Evolutionary conservation across 2,329 filamentous ascomycete genomes (phyloP).

Genomic region (Claviceps citrina): DNA sequence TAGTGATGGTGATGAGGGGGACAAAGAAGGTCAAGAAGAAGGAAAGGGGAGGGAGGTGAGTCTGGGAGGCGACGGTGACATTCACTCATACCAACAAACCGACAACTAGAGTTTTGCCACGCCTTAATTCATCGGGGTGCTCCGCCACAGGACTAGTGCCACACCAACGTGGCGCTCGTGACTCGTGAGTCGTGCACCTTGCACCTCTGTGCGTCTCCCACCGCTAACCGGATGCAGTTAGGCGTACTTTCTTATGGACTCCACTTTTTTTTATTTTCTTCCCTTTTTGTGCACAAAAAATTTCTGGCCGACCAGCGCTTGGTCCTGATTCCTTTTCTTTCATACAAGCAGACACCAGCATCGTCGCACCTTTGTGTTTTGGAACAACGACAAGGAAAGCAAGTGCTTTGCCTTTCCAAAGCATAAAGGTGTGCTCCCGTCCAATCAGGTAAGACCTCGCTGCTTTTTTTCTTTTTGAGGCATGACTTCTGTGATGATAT

Average conservation of each 20-base stretch:
- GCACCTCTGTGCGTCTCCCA: neutral
- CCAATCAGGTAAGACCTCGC: slow-evolving; percentile 10
- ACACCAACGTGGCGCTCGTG: neutral
- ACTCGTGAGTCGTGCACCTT: too few species aligned
- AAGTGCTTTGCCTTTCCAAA: neutral
- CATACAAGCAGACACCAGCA: too few species aligned
- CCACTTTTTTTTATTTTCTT: slow-evolving; percentile 2
- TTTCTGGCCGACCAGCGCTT: neutral
- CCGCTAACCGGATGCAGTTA: neutral
- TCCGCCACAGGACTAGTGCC: slow-evolving; percentile 18
- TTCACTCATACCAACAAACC: slow-evolving; percentile 10
- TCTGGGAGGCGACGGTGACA: slow-evolving; percentile 1
- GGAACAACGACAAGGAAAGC: neutral
- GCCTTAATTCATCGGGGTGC: slow-evolving; percentile 13
- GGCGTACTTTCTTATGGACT: neutral
- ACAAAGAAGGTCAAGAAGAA: neutral
- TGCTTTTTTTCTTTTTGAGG: neutral
- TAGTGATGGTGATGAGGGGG: too few species aligned
- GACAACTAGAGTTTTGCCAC: slow-evolving; percentile 14
- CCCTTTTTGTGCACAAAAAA: slow-evolving; percentile 2
- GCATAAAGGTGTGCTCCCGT: neutral
- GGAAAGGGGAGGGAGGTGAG: neutral
- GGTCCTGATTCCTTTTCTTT: neutral
- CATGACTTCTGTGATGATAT: slow-evolving; percentile 19
- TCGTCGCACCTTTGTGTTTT: neutral